Conservation (phyloP, 2,329 filamentous ascomycete species). For the Botrytis hyacinthi region DNA sequence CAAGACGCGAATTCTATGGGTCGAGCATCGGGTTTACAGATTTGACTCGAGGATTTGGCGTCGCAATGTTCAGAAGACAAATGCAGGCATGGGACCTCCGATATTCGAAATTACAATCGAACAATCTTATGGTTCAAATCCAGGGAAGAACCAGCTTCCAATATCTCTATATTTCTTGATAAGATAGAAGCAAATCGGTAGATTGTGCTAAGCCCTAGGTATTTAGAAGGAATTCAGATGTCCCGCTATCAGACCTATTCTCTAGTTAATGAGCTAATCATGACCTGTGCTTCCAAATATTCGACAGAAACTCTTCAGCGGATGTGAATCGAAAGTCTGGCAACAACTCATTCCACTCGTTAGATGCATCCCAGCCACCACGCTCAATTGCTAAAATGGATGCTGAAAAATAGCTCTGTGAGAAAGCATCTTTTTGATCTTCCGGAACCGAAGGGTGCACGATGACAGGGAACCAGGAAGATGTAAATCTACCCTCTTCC, state of each 20-base stretch:
- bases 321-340: constrained; percentile 45
- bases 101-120: no score
- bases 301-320: constrained; percentile 44
- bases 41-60: no score
- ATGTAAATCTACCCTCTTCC: constrained; percentile 42
- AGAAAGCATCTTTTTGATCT: constrained; percentile 33
- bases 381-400: constrained; percentile 44
- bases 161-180: neutral
- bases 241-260: neutral
- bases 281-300: constrained; percentile 28
- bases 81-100: no score
- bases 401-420: constrained; percentile 42
- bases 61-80: no score
- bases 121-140: neutral
- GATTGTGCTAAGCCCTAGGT: neutral
- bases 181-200: neutral
- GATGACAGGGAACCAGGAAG: constrained; percentile 44
- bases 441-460: constrained; percentile 39
- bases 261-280: neutral
- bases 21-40: neutral
- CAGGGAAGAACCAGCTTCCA: neutral
- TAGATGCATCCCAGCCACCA: constrained; percentile 46
- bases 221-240: neutral
- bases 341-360: constrained; percentile 46
- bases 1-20: neutral